Conservation (phyloP, 2,329 filamentous ascomycete species). For the Pseudogymnoascus sp. region DNA sequence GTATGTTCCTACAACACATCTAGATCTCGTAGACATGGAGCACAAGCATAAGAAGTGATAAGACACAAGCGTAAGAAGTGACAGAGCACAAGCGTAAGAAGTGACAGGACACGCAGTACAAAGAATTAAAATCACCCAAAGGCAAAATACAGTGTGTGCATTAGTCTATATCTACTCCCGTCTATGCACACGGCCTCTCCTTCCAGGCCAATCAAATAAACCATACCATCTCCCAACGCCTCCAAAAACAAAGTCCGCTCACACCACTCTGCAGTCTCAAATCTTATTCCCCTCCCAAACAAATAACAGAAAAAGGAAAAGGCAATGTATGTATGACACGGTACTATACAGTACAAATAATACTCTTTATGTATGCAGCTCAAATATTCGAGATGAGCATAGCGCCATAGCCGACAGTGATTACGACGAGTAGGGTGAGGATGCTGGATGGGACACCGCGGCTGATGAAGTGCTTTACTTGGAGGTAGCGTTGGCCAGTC, state of each 20-base stretch:
- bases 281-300: background rate
- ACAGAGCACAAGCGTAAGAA: too few relatives aligned
- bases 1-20: background rate
- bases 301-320: background rate
- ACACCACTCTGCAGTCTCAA: background rate
- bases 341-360: background rate
- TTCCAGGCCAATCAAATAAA: background rate
- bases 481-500: slow-evolving; percentile 83
- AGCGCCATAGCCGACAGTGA: slow-evolving; percentile 82
- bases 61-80: background rate
- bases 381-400: slow-evolving; percentile 48
- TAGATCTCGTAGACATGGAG: too few relatives aligned
- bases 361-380: slow-evolving; percentile 32
- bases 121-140: background rate
- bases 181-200: background rate
- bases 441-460: slow-evolving; percentile 84
- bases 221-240: background rate
- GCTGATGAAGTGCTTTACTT: slow-evolving; percentile 90
- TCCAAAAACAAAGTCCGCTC: background rate
- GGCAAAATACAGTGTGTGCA: background rate
- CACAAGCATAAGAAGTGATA: too few relatives aligned
- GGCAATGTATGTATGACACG: background rate
- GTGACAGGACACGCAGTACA: background rate
- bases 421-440: slow-evolving; percentile 69
- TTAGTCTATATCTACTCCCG: background rate